Evolutionary conservation across 1,139 yeast genomes (phyloP).

Genomic region (Saccharomycopsis hybrid): DNA sequence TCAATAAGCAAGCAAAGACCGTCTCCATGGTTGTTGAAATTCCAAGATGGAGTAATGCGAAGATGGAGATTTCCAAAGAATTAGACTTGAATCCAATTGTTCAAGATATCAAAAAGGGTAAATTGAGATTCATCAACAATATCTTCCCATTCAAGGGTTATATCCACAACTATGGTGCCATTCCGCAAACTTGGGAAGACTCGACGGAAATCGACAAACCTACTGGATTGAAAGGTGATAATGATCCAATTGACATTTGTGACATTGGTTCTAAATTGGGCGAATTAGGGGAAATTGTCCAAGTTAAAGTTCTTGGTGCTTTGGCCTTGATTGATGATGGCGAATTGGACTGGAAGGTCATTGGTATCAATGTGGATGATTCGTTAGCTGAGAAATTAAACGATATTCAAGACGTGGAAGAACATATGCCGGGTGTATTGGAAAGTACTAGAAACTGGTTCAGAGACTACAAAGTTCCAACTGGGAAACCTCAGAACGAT

Average conservation of each 20-base stretch:
- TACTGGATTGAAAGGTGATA: conserved; percentile 70
- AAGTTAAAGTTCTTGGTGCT: conserved; percentile 87
- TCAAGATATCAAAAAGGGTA: conserved; percentile 90
- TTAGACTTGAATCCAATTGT: conserved; percentile 76
- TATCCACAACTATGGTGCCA: conserved; percentile 95
- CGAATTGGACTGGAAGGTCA: conserved; percentile 95
- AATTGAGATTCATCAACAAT: conserved; percentile 81
- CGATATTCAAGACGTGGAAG: conserved; percentile 77
- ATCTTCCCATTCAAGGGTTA: conserved; percentile 95
- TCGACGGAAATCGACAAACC: conserved; percentile 39
- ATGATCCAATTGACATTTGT: conserved; percentile 94
- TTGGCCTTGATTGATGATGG: conserved; percentile 95
- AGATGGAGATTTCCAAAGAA: conserved; percentile 80
- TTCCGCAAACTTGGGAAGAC: conserved; percentile 97
- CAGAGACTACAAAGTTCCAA: conserved; percentile 91
- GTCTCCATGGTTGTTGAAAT: conserved; percentile 90
- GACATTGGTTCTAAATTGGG: conserved; percentile 73
- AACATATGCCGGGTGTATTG: conserved; percentile 76
- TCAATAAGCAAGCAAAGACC: conserved; percentile 55
- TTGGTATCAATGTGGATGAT: conserved; percentile 77
- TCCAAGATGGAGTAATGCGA: conserved; percentile 94
- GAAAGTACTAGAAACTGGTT: conserved; percentile 89
- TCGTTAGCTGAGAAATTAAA: conserved; percentile 70
- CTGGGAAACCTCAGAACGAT: conserved; percentile 81
- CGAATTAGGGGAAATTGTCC: conserved; percentile 60